Evolutionary conservation across 139 green algal genomes (phyloP), one percentile per base, ranked within the genome.

Genomic region (Spirogloea muscicola): DNA sequence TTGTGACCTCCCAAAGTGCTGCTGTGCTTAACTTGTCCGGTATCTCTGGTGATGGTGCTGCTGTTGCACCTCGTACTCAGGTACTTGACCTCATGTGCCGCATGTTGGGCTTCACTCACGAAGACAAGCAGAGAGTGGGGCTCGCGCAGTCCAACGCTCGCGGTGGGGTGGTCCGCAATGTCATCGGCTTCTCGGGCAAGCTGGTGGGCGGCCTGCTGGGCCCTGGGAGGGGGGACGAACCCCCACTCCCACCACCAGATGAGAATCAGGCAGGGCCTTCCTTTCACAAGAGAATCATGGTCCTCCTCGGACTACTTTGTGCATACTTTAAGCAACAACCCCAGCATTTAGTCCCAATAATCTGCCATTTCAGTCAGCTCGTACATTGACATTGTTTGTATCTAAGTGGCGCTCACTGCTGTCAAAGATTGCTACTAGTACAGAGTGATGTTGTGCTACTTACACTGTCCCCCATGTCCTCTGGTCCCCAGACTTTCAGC

Each of bases 21-120:
- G 43, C 10, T 25, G 13, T 10, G 43, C 43, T 25, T 51, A 10
- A 51, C 43, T n/a, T n/a, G n/a, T n/a, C 10, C 10, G 43, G 43
- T 10, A 10, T 51, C 10, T 51, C 10, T 13, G 43, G 10, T 51
- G 43, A 51, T 13, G 43, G 43, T 51, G 43, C 43, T 13, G 13
- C 43, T 51, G 43, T 13, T 51, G 43, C 43, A 10, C 10, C 6
- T 69, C 4, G 10, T 33, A 44, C n/a, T n/a, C 72, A 80, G 72
- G 72, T 78, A 1, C 65, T 80, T 13, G 72, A 78, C 65, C 72
- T 80, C 29, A 80, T 80, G 72, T 36, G 63, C 33, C 72, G 72
- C 6, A 80, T 80, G 0, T 42, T 80, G 0, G 72, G 72, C 4
- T 80, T 80, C 3, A 60, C 72, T 36, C 63, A 80, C 4, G 72